A percentile compares a stretch with the other conserved stretches of the same genome.
These are phyloP conservation scores for Fusarium cicatricum DNA, from an alignment of 2,329 filamentous ascomycete species.

Conservation along the genomic window DNA sequence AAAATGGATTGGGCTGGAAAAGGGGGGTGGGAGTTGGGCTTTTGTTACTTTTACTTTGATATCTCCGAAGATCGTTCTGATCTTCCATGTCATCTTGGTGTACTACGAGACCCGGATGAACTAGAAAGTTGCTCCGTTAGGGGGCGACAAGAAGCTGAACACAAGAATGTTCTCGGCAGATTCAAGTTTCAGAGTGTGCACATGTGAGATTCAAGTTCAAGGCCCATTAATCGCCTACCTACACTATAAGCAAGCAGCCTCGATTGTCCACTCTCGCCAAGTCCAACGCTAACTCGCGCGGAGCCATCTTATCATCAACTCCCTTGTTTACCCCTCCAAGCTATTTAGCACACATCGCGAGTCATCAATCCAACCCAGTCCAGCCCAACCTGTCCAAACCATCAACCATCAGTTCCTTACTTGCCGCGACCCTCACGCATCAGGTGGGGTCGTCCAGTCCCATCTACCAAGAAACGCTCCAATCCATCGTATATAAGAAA, in stretches of 20 bases:
- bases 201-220: not conserved
- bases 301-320: not conserved
- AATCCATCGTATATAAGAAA: constrained; percentile 20
- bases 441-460: constrained; percentile 3
- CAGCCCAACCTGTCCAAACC: constrained; percentile 3
- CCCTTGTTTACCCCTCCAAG: constrained; percentile 3
- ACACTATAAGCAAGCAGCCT: constrained; percentile 11
- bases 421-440: not conserved
- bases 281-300: constrained; percentile 2
- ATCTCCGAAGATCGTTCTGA: constrained; percentile 29
- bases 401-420: not conserved
- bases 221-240: constrained; percentile 9
- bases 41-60: constrained; percentile 13
- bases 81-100: constrained; percentile 15
- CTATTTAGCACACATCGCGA: not conserved
- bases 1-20: constrained; percentile 35
- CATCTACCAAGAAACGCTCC: constrained; percentile 7
- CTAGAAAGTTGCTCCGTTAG: not conserved
- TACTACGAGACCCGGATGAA: not conserved
- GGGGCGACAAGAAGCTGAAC: constrained; percentile 21
- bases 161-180: constrained; percentile 16
- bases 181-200: too few relatives aligned
- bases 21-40: constrained; percentile 42
- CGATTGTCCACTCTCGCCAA: not conserved
- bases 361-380: constrained; percentile 24